Conservation (phyloP, 139 green algal genomes). For the Chlamydomonas sphaeroides region DNA sequence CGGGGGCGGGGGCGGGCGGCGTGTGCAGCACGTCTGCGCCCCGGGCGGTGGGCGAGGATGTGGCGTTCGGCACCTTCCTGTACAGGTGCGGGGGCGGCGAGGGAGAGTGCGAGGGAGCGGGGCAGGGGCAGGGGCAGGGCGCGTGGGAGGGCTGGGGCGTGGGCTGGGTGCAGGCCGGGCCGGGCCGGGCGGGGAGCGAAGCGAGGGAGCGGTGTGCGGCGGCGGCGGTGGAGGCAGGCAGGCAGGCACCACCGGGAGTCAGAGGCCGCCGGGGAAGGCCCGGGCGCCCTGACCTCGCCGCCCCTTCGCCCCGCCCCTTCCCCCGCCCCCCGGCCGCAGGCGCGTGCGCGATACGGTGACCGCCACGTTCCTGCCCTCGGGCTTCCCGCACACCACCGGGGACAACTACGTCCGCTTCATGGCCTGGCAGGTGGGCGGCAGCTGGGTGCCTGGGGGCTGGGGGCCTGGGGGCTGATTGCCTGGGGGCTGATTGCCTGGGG, state of each 20-base stretch:
- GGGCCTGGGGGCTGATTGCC: too few species aligned
- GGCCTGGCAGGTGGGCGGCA: conserved; percentile 33
- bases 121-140: background rate
- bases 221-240: too few species aligned
- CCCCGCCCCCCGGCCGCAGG: conserved; percentile 2
- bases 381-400: conserved; percentile 58
- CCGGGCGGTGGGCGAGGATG: background rate
- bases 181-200: too few species aligned
- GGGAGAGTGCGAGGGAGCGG: too few species aligned
- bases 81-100: background rate
- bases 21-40: background rate
- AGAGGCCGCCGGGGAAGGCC: too few species aligned
- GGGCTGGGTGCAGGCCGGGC: too few species aligned
- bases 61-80: conserved; percentile 11
- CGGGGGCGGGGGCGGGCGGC: conserved; percentile 1
- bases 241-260: too few species aligned
- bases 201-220: too few species aligned
- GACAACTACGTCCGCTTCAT: conserved; percentile 53
- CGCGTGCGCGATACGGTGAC: conserved; percentile 22
- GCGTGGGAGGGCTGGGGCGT: background rate
- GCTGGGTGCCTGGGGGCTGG: background rate
- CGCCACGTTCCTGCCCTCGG: conserved; percentile 58
- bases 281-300: too few species aligned
- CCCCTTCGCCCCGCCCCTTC: background rate
- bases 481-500: too few species aligned